phyloP scores from a whole-genome alignment of 2,329 filamentous ascomycete genomes.

The Cyanodermella asteris region DNA sequence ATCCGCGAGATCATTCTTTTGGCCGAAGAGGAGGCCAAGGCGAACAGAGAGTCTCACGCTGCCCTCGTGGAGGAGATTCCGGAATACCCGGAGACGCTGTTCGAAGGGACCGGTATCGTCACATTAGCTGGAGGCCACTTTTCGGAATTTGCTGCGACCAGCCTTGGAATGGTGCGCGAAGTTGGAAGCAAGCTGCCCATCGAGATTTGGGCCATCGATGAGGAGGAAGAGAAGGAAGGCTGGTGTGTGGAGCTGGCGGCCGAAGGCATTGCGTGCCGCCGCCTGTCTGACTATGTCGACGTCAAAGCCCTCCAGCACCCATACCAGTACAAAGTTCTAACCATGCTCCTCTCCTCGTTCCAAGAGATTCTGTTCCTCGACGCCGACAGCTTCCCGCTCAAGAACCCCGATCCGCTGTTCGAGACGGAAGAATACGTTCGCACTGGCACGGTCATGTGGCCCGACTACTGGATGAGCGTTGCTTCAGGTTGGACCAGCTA shows the following conservation, averaged over 20 bases:
- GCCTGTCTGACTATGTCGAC: constrained; percentile 6
- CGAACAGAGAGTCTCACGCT: constrained; percentile 3
- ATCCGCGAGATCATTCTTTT: constrained; percentile 4
- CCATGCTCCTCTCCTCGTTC: constrained; percentile 36
- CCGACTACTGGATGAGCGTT: constrained; percentile 29
- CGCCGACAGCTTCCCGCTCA: constrained; percentile 31
- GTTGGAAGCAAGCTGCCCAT: constrained; percentile 5
- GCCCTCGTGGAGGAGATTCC: constrained; percentile 3
- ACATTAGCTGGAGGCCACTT: constrained; percentile 5
- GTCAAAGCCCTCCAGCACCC: constrained; percentile 3
- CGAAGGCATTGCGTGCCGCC: constrained; percentile 6
- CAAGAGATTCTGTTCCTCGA: constrained; percentile 37
- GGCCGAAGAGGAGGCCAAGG: constrained; percentile 3
- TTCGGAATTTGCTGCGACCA: constrained; percentile 5
- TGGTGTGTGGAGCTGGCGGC: constrained; percentile 5
- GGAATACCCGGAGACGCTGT: constrained; percentile 3
- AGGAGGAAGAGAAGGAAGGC: constrained; percentile 5
- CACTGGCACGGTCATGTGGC: constrained; percentile 33
- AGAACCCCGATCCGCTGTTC: constrained; percentile 25
- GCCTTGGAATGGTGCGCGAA: constrained; percentile 6
- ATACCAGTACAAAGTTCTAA: constrained; percentile 35
- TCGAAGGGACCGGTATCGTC: constrained; percentile 4
- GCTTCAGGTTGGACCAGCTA: constrained; percentile 14
- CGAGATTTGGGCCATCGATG: constrained; percentile 6
- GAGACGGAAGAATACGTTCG: constrained; percentile 28